Conservation (phyloP, 2,329 filamentous ascomycete genomes). For the Xylariales sp. region DNA sequence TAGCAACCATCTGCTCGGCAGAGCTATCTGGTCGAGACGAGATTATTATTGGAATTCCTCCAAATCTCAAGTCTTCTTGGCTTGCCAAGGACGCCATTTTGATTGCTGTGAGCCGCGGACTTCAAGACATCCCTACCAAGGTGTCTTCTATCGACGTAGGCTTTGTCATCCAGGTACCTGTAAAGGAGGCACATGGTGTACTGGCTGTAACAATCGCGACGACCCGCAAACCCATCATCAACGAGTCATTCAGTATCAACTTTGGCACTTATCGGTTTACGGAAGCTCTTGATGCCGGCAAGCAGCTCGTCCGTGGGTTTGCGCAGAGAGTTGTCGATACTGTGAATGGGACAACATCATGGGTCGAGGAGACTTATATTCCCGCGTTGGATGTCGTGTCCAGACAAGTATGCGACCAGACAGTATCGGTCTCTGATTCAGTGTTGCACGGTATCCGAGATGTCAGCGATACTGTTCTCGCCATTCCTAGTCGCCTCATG, state of each 20-base stretch:
- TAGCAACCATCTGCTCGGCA: constrained; percentile 58
- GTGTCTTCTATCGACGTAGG: constrained; percentile 62
- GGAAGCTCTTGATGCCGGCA: constrained; percentile 59
- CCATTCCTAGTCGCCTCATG: constrained; percentile 40
- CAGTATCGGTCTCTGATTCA: constrained; percentile 47
- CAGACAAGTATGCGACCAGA: constrained; percentile 49
- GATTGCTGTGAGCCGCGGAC: constrained; percentile 64
- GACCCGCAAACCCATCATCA: constrained; percentile 68
- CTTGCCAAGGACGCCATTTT: constrained; percentile 67
- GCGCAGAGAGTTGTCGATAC: constrained; percentile 57
- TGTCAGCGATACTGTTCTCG: constrained; percentile 41
- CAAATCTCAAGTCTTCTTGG: constrained; percentile 64
- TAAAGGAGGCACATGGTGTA: constrained; percentile 66
- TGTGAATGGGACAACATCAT: constrained; percentile 52
- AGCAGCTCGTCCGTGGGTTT: constrained; percentile 53
- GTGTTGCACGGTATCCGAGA: constrained; percentile 47
- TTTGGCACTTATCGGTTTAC: constrained; percentile 64
- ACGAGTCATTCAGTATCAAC: constrained; percentile 70
- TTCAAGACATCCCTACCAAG: constrained; percentile 60
- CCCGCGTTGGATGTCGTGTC: constrained; percentile 49
- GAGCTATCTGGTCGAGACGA: constrained; percentile 60
- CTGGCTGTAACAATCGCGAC: constrained; percentile 69
- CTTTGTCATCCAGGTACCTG: constrained; percentile 63
- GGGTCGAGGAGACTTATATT: constrained; percentile 50
- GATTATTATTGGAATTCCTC: constrained; percentile 66